Evolutionary conservation across 306 rosid species (phyloP).

Genomic region (Cucumis melo): DNA sequence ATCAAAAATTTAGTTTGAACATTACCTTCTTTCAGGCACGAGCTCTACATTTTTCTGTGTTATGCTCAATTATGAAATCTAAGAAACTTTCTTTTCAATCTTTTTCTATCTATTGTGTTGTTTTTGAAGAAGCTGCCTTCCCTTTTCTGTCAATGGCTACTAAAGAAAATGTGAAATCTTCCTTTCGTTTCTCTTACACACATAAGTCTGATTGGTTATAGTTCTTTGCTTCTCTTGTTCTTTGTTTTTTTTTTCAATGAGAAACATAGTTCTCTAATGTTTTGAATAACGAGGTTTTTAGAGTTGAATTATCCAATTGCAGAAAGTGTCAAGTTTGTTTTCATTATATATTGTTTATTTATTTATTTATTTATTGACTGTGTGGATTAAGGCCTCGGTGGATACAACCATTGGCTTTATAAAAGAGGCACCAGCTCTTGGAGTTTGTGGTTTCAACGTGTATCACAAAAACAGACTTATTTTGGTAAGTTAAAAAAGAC

Average conservation of each 20-base stretch:
- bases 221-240: too few species aligned
- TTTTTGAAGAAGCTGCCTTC: neutral
- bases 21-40: neutral
- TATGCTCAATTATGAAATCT: neutral
- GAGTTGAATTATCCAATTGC: neutral
- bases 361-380: neutral
- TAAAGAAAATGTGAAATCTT: neutral
- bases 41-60: neutral
- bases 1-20: neutral
- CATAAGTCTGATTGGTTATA: neutral
- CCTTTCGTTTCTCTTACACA: neutral
- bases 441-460: conserved; percentile 67
- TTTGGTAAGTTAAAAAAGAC: conserved; percentile 42
- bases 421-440: conserved; percentile 56
- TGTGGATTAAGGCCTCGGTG: conserved; percentile 34
- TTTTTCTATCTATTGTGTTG: neutral
- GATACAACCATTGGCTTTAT: conserved; percentile 60
- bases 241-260: too few species aligned
- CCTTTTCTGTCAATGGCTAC: neutral
- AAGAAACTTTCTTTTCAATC: neutral
- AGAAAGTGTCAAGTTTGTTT: neutral
- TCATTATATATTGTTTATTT: neutral
- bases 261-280: neutral
- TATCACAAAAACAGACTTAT: conserved; percentile 93
- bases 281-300: neutral